Conservation (phyloP, 2,329 filamentous ascomycete genomes). For the Rasamsonia emersonii region DNA sequence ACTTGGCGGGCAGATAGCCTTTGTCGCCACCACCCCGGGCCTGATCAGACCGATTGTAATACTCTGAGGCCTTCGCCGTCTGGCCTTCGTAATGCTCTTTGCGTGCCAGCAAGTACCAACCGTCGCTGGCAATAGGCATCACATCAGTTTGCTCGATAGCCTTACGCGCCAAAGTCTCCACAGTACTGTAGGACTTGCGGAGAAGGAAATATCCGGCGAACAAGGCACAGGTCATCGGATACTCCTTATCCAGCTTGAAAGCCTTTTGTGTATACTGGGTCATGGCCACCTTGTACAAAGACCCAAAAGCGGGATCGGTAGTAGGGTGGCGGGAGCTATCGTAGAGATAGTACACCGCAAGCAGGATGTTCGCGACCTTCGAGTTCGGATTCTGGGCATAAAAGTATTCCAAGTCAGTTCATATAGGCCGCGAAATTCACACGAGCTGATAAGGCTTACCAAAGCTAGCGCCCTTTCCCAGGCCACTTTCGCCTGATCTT, state of each 20-base stretch:
- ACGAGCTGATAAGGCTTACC: constrained; percentile 32
- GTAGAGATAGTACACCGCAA: constrained; percentile 85
- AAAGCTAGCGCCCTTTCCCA: constrained; percentile 85
- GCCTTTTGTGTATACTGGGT: constrained; percentile 88
- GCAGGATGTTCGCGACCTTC: constrained; percentile 80
- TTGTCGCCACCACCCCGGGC: constrained; percentile 84
- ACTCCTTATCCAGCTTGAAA: constrained; percentile 86
- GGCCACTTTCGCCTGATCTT: constrained; percentile 79
- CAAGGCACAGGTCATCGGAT: constrained; percentile 79
- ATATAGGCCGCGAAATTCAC: background rate
- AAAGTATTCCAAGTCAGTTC: too few relatives aligned
- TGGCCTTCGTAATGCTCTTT: constrained; percentile 84
- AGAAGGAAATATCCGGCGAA: constrained; percentile 87
- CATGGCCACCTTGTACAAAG: constrained; percentile 86
- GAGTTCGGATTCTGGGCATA: constrained; percentile 57
- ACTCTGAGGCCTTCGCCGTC: constrained; percentile 66
- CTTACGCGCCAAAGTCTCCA: constrained; percentile 79
- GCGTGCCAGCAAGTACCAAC: constrained; percentile 88
- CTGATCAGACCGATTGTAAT: constrained; percentile 83
- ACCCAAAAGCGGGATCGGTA: constrained; percentile 75
- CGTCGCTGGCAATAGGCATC: constrained; percentile 92
- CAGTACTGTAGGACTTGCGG: constrained; percentile 68
- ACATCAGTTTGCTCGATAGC: constrained; percentile 95
- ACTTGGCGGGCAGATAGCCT: constrained; percentile 88
- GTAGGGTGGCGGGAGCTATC: constrained; percentile 74